Evolutionary conservation across 176 grass and related monocot species (phyloP).

Genomic region (Hordeum marinum): DNA sequence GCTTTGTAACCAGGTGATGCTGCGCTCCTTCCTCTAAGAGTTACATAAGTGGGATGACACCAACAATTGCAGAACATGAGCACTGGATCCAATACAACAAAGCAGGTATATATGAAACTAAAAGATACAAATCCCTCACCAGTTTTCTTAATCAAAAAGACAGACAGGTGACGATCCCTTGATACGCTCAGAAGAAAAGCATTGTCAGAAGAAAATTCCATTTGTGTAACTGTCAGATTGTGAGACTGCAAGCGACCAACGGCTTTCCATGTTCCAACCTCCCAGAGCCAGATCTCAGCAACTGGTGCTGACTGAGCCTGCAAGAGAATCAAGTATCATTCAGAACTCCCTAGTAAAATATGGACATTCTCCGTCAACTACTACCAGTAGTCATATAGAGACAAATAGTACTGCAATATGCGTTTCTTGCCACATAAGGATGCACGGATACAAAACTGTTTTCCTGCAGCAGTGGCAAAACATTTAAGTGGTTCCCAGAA

Average conservation of each 20-base stretch:
- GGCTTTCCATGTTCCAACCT: constrained; percentile 95
- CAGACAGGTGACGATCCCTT: constrained; percentile 76
- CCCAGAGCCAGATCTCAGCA: constrained; percentile 92
- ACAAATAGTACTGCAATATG: neutral
- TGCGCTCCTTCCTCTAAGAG: constrained; percentile 42
- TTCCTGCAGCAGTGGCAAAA: neutral
- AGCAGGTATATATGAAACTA: constrained; percentile 10
- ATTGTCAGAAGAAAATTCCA: constrained; percentile 88
- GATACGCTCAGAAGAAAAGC: constrained; percentile 77
- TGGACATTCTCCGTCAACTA: neutral
- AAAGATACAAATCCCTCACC: constrained; percentile 29
- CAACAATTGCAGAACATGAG: constrained; percentile 12
- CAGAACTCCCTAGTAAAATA: neutral
- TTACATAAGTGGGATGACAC: constrained; percentile 12
- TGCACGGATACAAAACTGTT: neutral
- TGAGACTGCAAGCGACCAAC: constrained; percentile 79
- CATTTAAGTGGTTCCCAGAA: neutral
- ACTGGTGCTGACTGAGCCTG: constrained; percentile 76
- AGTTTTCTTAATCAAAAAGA: constrained; percentile 60
- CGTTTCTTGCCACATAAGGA: constrained; percentile 5
- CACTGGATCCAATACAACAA: neutral
- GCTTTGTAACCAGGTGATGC: constrained; percentile 59
- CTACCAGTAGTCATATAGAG: neutral
- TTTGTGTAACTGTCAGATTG: constrained; percentile 86
- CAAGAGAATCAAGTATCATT: constrained; percentile 1